Conservation (phyloP, 805 yeast genomes). For the Zygosaccharomyces gambellarensis region DNA sequence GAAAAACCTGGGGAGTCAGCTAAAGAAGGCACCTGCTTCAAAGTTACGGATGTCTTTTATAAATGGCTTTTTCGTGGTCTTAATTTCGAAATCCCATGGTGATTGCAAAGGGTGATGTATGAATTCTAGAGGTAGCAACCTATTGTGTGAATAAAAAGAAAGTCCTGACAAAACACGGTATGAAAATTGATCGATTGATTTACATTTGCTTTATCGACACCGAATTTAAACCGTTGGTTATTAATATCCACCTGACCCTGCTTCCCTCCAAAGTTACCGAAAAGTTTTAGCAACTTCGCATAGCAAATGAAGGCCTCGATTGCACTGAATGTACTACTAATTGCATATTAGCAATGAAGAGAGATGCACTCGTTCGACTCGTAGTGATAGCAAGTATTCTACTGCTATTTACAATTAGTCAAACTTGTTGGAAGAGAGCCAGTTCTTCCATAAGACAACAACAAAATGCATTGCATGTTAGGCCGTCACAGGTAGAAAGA, state of each 20-base stretch:
- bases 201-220: background rate
- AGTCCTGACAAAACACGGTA: background rate
- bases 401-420: conserved; percentile 7
- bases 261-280: too few species aligned
- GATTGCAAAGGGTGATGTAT: background rate
- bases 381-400: conserved; percentile 4
- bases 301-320: background rate
- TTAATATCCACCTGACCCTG: too few species aligned
- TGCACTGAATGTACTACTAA: background rate
- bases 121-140: background rate
- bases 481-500: conserved; percentile 14
- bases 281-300: background rate
- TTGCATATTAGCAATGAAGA: conserved; percentile 3
- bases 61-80: background rate
- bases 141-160: background rate
- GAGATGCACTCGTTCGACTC: conserved; percentile 7
- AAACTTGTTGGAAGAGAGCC: conserved; percentile 1
- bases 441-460: background rate
- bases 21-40: background rate
- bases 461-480: background rate
- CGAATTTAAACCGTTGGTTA: background rate
- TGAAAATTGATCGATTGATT: background rate
- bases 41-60: background rate
- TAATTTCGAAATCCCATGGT: background rate
- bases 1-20: background rate